Base-by-base conservation (phyloP, 2,329 filamentous ascomycete genomes). In the Cordyceps cicadae region DNA sequence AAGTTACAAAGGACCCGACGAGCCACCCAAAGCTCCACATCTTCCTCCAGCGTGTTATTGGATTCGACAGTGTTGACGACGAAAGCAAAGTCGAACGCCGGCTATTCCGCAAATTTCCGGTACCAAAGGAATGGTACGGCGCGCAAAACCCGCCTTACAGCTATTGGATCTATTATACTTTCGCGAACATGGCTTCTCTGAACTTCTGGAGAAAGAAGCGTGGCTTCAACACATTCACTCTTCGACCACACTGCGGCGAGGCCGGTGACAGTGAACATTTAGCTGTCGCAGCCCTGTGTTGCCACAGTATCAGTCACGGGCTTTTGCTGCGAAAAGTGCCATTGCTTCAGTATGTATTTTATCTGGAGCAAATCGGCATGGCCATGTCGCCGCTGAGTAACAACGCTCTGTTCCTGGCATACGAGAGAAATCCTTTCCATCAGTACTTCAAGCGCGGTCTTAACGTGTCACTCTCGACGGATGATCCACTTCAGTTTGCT, bases 331-430 rank as follows among this genome's bases (percentile, higher is more conserved):
- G 94, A 64, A 99, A 99, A 72, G 92, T 97, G 3, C 94, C 94
- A 2, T 77, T 99, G 63, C 77, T 99, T 60, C 94, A 99, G 74
- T 99, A 99, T 74, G 86, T 97, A 55, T 99, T 96, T 77, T 99
- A 99, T 69, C 84, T 99, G 21, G 92, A 99, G 70, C 93, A 97
- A 71, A 97, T 99, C 64, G 94, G 94, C 62, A 94, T 99, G 64
- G 94, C 94, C 63, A 99, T 99, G 94, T 97, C 93, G n/a, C 94
- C 94, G 2, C 81, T 99, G 51, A 96, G 92, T 74, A 99, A 99
- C 78, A 99, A 99, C 68, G 94, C 94, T 0, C 77, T 99, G 37
- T 99, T 99, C 76, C 77, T 99, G 57, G 92, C 93, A 1, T 97
- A 99, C 70, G 94, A 99, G 73, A 87, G 95, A 62, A 99, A 99